Percentiles rank a stretch among this genome's conserved stretches.
Evolutionary conservation across 2,329 filamentous ascomycete genomes (phyloP).

Genomic region (Epichloe bromicola): DNA sequence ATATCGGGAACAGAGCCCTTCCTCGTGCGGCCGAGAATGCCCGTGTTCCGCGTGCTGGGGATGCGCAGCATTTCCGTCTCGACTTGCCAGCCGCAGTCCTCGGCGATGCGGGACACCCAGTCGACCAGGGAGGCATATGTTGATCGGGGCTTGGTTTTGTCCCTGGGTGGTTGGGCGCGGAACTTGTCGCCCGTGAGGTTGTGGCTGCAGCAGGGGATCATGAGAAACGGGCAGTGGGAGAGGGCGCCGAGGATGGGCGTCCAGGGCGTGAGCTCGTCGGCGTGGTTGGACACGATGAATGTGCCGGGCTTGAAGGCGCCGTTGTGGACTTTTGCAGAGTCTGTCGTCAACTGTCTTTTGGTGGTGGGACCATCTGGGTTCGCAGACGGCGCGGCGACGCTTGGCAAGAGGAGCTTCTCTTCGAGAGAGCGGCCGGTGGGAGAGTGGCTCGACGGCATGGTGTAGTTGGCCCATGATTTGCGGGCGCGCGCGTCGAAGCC

Average conservation of each 20-base stretch:
- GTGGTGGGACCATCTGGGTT: background rate
- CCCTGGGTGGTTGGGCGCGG: slow-evolving; percentile 48
- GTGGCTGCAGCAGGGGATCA: slow-evolving; percentile 93
- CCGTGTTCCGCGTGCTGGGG: slow-evolving; percentile 80
- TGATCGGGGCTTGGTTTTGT: slow-evolving; percentile 42
- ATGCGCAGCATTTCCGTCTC: slow-evolving; percentile 84
- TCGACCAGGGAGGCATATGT: slow-evolving; percentile 74
- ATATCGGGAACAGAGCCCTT: background rate
- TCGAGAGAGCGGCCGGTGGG: slow-evolving; percentile 25
- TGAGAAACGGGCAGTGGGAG: slow-evolving; percentile 69
- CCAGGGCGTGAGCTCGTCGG: slow-evolving; percentile 92
- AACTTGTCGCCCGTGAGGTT: slow-evolving; percentile 63
- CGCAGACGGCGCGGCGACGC: slow-evolving; percentile 15
- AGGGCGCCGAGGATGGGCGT: slow-evolving; percentile 75
- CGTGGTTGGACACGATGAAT: slow-evolving; percentile 95
- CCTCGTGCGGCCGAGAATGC: slow-evolving; percentile 48
- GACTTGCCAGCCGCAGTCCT: slow-evolving; percentile 58
- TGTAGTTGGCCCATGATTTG: slow-evolving; percentile 74
- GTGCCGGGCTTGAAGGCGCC: slow-evolving; percentile 62
- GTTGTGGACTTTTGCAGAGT: slow-evolving; percentile 26
- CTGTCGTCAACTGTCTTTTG: background rate
- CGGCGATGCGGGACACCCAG: slow-evolving; percentile 59
- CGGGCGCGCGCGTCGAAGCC: slow-evolving; percentile 83
- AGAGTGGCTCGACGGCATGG: slow-evolving; percentile 13
- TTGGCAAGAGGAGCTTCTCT: slow-evolving; percentile 36